phyloP scores from a whole-genome alignment of 306 rosid genomes.

The Rosa chinensis region DNA sequence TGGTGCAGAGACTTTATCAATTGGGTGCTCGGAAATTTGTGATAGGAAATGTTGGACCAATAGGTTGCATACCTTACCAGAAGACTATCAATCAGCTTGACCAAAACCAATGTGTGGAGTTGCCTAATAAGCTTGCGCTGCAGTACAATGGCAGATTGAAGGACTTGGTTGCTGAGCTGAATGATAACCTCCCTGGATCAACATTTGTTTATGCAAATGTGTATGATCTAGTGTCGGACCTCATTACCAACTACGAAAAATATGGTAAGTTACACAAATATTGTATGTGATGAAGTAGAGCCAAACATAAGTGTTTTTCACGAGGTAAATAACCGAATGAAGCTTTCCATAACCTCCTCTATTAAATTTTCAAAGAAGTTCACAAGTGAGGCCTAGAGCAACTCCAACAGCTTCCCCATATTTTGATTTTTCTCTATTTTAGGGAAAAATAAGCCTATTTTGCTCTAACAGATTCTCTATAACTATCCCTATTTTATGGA shows the following conservation, averaged over 20 bases:
- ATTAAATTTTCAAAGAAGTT: background rate
- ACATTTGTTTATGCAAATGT: constrained; percentile 78
- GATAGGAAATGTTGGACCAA: constrained; percentile 83
- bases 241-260: constrained; percentile 58
- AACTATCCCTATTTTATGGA: too few species aligned
- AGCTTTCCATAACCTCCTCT: too few species aligned
- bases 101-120: constrained; percentile 73
- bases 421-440: too few species aligned
- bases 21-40: constrained; percentile 90
- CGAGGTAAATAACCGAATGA: background rate
- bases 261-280: constrained; percentile 44
- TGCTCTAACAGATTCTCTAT: too few species aligned
- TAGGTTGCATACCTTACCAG: constrained; percentile 94
- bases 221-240: constrained; percentile 64
- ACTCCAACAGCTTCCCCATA: too few species aligned
- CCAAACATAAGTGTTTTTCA: too few species aligned
- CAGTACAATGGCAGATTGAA: constrained; percentile 73
- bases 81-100: constrained; percentile 75
- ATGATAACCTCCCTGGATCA: constrained; percentile 70
- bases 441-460: too few species aligned
- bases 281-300: background rate
- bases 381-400: background rate
- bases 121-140: constrained; percentile 75
- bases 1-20: constrained; percentile 63
- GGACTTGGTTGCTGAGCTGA: constrained; percentile 66